Percentiles rank a stretch among this genome's conserved stretches.
Conservation (phyloP, 2,329 filamentous ascomycete genomes). For the Cryoendolithus antarcticus region DNA sequence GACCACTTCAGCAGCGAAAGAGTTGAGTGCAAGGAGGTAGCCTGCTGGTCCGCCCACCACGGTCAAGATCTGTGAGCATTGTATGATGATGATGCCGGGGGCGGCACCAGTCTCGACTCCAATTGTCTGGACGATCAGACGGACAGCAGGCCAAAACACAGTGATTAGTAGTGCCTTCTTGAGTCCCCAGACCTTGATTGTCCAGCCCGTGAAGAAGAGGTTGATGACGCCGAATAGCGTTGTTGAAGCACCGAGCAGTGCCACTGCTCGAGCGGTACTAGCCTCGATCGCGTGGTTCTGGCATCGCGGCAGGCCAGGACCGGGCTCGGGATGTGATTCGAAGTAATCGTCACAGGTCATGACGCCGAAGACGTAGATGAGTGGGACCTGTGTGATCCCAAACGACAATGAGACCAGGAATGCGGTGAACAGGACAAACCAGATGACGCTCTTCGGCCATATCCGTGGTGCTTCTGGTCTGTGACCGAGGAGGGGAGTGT, state of each 20-base stretch:
- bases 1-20: slow-evolving; percentile 54
- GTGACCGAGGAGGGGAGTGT: background rate
- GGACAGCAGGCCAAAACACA: slow-evolving; percentile 51
- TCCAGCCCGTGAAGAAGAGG: slow-evolving; percentile 54
- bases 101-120: slow-evolving; percentile 51
- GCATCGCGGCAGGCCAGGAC: slow-evolving; percentile 36
- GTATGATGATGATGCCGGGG: slow-evolving; percentile 54
- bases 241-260: slow-evolving; percentile 54
- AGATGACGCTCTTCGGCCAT: slow-evolving; percentile 19
- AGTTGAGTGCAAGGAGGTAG: slow-evolving; percentile 57
- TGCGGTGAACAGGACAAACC: slow-evolving; percentile 44
- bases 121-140: slow-evolving; percentile 51
- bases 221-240: slow-evolving; percentile 57
- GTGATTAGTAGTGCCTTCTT: slow-evolving; percentile 50
- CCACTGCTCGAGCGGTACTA: slow-evolving; percentile 49
- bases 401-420: slow-evolving; percentile 47
- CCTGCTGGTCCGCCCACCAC: slow-evolving; percentile 56
- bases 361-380: slow-evolving; percentile 54
- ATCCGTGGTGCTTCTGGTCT: slow-evolving; percentile 1
- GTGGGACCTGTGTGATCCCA: slow-evolving; percentile 37
- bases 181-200: slow-evolving; percentile 54
- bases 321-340: slow-evolving; percentile 40
- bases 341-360: slow-evolving; percentile 65
- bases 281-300: slow-evolving; percentile 50
- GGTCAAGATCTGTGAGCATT: slow-evolving; percentile 55